Percentiles rank a stretch among this genome's conserved stretches.
phyloP scores from a whole-genome alignment of 768 basidiomycete species.

The Flagelloscypha sp. region DNA sequence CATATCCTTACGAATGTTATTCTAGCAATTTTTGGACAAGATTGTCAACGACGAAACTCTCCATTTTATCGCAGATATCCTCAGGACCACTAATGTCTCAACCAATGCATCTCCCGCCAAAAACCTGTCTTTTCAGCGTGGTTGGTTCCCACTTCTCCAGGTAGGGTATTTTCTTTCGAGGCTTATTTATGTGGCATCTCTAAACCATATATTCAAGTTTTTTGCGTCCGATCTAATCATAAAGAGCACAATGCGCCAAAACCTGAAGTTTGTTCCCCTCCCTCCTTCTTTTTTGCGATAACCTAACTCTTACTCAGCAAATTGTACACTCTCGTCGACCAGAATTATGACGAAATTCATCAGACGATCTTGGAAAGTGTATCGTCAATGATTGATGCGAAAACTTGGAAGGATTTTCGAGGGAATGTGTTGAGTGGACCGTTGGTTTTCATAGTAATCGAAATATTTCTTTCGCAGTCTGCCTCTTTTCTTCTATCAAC shows the following conservation, averaged over 20 bases:
- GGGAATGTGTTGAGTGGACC: constrained; percentile 16
- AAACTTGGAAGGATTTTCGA: constrained; percentile 18
- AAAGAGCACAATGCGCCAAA: constrained; percentile 43
- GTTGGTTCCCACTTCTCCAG: constrained; percentile 44
- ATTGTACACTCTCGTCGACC: constrained; percentile 23
- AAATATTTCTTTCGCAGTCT: constrained; percentile 14
- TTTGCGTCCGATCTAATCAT: constrained; percentile 51
- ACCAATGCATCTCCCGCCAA: constrained; percentile 20
- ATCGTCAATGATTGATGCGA: constrained; percentile 12
- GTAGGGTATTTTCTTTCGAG: constrained; percentile 20
- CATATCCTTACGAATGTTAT: constrained; percentile 24
- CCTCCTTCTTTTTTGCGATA: constrained; percentile 11
- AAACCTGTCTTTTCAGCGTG: constrained; percentile 51
- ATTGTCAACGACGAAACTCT: constrained; percentile 34
- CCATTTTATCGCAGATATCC: constrained; percentile 39
- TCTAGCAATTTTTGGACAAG: neutral
- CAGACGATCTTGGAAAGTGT: constrained; percentile 14
- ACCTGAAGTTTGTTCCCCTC: constrained; percentile 36
- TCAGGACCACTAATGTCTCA: constrained; percentile 38
- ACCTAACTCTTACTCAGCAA: constrained; percentile 24
- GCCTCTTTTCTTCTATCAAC: constrained; percentile 1
- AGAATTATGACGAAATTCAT: constrained; percentile 17
- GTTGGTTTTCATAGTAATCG: constrained; percentile 21
- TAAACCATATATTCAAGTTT: constrained; percentile 29
- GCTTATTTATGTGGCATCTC: neutral